These are phyloP conservation scores for Saccharomycopsis amapae DNA, from an alignment of 805 yeast genomes.

Conservation along the genomic window DNA sequence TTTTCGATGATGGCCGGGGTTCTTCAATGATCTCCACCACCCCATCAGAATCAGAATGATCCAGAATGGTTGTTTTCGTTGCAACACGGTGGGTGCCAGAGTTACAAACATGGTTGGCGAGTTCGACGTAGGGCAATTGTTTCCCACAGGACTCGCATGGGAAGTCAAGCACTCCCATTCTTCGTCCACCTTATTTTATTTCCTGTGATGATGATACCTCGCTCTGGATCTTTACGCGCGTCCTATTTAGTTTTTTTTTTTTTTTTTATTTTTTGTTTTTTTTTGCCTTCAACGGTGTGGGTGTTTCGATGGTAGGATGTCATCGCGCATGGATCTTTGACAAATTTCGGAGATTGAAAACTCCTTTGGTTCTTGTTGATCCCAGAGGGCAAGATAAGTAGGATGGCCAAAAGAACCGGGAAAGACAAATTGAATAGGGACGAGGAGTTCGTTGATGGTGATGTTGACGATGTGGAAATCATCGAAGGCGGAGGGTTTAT, in stretches of 20 bases:
- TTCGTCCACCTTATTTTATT: not conserved
- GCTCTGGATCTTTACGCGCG: not conserved
- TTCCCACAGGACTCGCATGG: constrained; percentile 19
- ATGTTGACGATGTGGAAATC: constrained; percentile 4
- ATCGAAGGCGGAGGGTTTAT: constrained; percentile 20
- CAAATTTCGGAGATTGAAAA: too few species aligned
- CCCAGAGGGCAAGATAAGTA: too few species aligned
- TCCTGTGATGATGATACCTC: not conserved
- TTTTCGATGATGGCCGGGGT: not conserved
- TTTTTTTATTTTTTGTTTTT: too few species aligned
- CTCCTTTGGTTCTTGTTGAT: too few species aligned
- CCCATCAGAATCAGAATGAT: not conserved
- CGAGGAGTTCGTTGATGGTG: not conserved
- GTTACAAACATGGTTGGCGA: constrained; percentile 7
- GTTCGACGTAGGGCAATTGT: constrained; percentile 7
- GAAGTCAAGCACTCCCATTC: constrained; percentile 11
- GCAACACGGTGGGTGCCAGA: not conserved
- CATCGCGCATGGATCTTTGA: not conserved
- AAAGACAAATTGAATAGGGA: not conserved
- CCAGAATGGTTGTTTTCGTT: not conserved
- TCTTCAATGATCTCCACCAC: constrained; percentile 1
- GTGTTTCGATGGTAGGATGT: not conserved
- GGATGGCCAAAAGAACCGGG: too few species aligned
- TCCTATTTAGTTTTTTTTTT: too few species aligned
- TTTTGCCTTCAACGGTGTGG: not conserved